Base-by-base conservation (phyloP, 257 asterid species). In the Rhazya stricta region DNA sequence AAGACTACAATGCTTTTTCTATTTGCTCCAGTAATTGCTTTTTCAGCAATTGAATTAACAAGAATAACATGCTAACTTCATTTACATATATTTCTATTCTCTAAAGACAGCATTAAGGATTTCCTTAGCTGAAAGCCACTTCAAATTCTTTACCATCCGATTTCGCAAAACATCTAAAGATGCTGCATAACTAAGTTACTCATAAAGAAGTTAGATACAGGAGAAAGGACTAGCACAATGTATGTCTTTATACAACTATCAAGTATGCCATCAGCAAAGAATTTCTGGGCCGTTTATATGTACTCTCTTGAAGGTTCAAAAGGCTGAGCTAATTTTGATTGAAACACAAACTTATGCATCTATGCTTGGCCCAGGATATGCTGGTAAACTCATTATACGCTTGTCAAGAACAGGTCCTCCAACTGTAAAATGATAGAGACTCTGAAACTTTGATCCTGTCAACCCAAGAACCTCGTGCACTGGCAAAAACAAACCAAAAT, bases 381-480 rank as follows among this genome's bases (percentile, higher is more conserved):
- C 97, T 12, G 96, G 94, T 41, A 94, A 81, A 88, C 92, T 90
- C 99, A 92, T 94, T 81, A 92, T 94, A 71, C 96, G 88, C 73
- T 81, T 80, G 82, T 94, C 99, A 37, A 81, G 80, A 72, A 94
- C 99, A 0, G 97, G 96, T 32, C 91, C 88, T 74, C 99, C 97
- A 34, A 92, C 70, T 6, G 97, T 91, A 71, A 92, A 94, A 84
- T 94, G 99, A 76, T 94, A 94, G 4, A 92, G 89, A 76, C 97
- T 92, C 87, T 92, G 97, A 82, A 67, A 94, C 80, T 78, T 79
- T 63, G 81, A 74, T 74, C 90, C 97, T 76, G 68, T 85, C 81
- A 94, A 71, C 36, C 97, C 97, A 72, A 94, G 92, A 87, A 87
- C 77, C 79, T 92, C 97, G 51, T 90, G 99, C 18, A 94, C 98